Evolutionary conservation across 805 yeast species (phyloP).

Genomic region (Candida endomychidarum): DNA sequence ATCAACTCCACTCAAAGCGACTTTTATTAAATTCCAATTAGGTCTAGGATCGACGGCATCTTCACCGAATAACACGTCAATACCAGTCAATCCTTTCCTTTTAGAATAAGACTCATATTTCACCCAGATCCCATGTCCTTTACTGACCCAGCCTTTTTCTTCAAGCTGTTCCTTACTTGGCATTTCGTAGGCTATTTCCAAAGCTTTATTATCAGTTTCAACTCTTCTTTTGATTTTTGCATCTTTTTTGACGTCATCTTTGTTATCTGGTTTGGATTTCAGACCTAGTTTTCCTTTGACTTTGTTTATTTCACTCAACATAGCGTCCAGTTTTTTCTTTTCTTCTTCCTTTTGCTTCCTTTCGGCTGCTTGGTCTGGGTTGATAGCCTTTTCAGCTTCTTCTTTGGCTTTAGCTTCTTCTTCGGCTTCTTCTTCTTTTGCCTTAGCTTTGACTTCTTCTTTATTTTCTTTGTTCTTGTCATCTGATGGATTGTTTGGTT

Average conservation of each 20-base stretch:
- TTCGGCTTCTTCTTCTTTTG: slow-evolving; percentile 3
- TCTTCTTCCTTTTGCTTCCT: slow-evolving; percentile 7
- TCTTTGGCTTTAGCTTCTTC: slow-evolving; percentile 1
- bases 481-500: background rate
- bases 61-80: slow-evolving; percentile 70
- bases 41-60: slow-evolving; percentile 78
- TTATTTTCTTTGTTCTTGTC: slow-evolving; percentile 2
- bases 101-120: slow-evolving; percentile 45
- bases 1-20: slow-evolving; percentile 22
- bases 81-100: slow-evolving; percentile 47
- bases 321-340: too few species aligned
- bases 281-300: too few species aligned
- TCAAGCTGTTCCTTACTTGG: slow-evolving; percentile 39
- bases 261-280: background rate
- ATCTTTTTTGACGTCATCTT: background rate
- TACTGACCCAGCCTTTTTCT: slow-evolving; percentile 47
- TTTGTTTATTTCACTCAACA: too few species aligned
- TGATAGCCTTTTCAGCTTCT: slow-evolving; percentile 9
- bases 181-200: slow-evolving; percentile 17
- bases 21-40: slow-evolving; percentile 53
- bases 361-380: slow-evolving; percentile 10
- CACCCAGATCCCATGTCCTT: slow-evolving; percentile 58
- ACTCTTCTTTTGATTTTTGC: slow-evolving; percentile 9
- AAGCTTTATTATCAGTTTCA: slow-evolving; percentile 8
- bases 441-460: slow-evolving; percentile 9